Conservation (phyloP, 1,139 yeast genomes). For the Hyphopichia pseudoburtonii region DNA sequence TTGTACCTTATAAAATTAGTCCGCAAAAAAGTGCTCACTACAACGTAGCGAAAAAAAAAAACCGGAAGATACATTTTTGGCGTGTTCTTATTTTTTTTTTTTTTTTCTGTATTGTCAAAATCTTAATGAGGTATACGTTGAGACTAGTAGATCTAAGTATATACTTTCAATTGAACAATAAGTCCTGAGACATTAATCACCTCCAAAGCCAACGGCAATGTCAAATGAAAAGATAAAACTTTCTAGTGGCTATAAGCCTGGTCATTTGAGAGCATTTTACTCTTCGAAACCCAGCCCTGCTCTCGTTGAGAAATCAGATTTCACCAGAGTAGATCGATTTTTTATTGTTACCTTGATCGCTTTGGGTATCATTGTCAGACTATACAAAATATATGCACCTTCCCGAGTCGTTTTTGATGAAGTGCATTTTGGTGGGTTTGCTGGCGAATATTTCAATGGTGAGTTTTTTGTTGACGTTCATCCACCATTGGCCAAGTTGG, state of each 20-base stretch:
- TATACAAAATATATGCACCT: conserved; percentile 64
- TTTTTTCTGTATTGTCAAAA: too few relatives aligned
- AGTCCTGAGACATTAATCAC: too few relatives aligned
- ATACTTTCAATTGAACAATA: too few relatives aligned
- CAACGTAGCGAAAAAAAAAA: too few relatives aligned
- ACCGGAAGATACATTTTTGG: too few relatives aligned
- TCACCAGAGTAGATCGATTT: conserved; percentile 20
- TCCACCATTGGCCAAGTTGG: conserved; percentile 59
- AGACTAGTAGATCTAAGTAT: too few relatives aligned
- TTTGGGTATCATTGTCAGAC: conserved; percentile 34
- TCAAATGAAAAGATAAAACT: conserved; percentile 7
- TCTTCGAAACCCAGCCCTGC: conserved; percentile 10
- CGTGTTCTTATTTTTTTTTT: too few relatives aligned
- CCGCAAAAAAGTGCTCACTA: too few relatives aligned
- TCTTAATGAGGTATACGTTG: too few relatives aligned
- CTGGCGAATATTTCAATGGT: conserved; percentile 55
- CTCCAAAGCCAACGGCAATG: conserved; percentile 1
- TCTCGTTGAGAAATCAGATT: conserved; percentile 9
- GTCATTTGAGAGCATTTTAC: conserved; percentile 15
- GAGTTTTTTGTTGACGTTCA: conserved; percentile 59
- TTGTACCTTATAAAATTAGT: too few relatives aligned
- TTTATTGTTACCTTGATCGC: conserved; percentile 20
- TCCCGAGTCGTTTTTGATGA: conserved; percentile 91
- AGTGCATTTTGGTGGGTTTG: conserved; percentile 53
- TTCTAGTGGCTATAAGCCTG: conserved; percentile 22